These are phyloP conservation scores for Panaeolus papilionaceus DNA, from an alignment of 768 basidiomycete genomes.

Conservation along the genomic window DNA sequence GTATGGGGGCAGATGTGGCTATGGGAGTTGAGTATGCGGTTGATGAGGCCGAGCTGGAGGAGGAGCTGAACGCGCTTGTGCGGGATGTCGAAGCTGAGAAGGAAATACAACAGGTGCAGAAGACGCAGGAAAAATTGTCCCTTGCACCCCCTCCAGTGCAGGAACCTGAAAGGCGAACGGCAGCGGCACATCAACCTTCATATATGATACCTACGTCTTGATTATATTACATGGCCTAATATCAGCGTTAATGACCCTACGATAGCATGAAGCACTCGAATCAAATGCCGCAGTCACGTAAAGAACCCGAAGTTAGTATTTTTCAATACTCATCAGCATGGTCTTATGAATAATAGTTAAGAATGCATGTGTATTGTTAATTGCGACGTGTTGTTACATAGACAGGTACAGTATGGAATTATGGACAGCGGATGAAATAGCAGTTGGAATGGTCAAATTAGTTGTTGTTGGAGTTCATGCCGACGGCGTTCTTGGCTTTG, in stretches of 20 bases:
- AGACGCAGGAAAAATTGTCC: constrained; percentile 19
- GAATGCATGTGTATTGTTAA: neutral
- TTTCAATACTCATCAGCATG: too few species aligned
- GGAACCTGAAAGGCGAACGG: neutral
- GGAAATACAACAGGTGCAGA: constrained; percentile 16
- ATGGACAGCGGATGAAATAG: constrained; percentile 16
- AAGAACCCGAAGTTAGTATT: too few species aligned
- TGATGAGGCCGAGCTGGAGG: constrained; percentile 58
- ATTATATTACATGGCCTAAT: neutral
- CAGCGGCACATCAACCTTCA: neutral
- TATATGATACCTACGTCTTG: constrained; percentile 4
- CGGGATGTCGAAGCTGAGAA: constrained; percentile 36
- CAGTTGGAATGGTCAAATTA: constrained; percentile 14
- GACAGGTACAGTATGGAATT: neutral
- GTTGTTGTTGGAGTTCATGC: constrained; percentile 46
- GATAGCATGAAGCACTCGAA: too few species aligned
- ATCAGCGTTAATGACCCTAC: too few species aligned
- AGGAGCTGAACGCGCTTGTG: constrained; percentile 65
- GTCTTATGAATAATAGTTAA: too few species aligned
- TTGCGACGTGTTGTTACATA: constrained; percentile 13
- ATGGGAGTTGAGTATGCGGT: constrained; percentile 56
- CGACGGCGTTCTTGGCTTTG: constrained; percentile 61
- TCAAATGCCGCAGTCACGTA: too few species aligned
- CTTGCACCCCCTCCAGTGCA: neutral
- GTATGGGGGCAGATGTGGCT: constrained; percentile 68